Base-by-base conservation (phyloP, 2,329 filamentous ascomycete species). In the Aspergillus transmontanensis region DNA sequence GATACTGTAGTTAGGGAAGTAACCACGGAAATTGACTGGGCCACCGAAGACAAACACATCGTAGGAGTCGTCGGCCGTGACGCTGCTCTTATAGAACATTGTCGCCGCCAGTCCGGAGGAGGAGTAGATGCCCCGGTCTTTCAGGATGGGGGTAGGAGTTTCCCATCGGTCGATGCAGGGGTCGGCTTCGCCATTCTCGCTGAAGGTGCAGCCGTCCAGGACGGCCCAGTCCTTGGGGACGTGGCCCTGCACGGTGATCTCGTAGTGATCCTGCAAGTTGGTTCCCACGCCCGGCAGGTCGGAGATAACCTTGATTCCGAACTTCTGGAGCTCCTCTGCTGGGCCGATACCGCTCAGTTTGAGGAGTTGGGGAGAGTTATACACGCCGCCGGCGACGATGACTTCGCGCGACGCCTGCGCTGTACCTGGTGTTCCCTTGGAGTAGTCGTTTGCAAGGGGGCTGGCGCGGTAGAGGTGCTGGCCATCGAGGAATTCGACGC, bases 321-420 rank as follows among this genome's bases (percentile, higher is more conserved):
- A 82, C 58, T 79, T 78, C 23, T 80, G 66, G 6, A 91, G 81
- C 66, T 88, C 14, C n/a, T 77, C 71, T 12, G 75, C 70, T 0
- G 87, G 86, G 0, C 88, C 88, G 39, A 90, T 82, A n/a, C 89
- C 89, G 58, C 82, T 86, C 1, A 90, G 82, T 77, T 88, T 86
- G 78, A 91, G 84, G 3, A 91, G 76, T 73, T 90, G 88, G 7
- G 87, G 87, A 1, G 84, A 84, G 76, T 90, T 87, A 75, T 86
- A 90, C 1, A 86, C 83, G 21, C 88, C 88, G 7, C 73, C 82
- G 10, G 80, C 75, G 45, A 83, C 64, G 64, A 84, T 81, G 41
- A 83, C 78, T 67, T 84, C 82, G 30, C 74, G 74, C n/a, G 73
- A 77, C 2, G 82, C 82, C 81, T 48, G 73, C 74, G 54, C 82